Evolutionary conservation across 176 grass and related monocot species (phyloP), one percentile per base, ranked within the genome.

Genomic region (Rhynchospora tenuis): DNA sequence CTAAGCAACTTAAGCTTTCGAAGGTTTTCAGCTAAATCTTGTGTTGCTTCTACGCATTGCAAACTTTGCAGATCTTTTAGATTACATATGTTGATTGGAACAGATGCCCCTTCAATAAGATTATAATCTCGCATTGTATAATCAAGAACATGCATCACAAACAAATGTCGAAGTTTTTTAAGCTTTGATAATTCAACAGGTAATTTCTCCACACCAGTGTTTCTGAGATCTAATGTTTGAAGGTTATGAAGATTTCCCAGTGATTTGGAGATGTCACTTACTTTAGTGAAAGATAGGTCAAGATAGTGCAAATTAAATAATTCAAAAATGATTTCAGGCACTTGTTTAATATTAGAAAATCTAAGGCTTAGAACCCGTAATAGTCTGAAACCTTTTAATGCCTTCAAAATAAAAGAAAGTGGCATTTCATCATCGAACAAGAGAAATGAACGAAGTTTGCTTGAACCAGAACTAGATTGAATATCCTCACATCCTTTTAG

Each of bases 211-310:
- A 91, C 65, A 17, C 54, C 28, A 43, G 85, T 69, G 52, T 55
- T 15, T 33, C 72, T 64, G 16, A 87, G 79, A 70, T 89, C 69
- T 46, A 89, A 47, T 1, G 81, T 92, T 71, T 89, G 84, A 16
- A 92, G 81, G 68, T 86, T 86, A 7, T 33, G 17, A 71, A 89
- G 84, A 46, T 82, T 87, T 7, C 66, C 73, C 3, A 92, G 60
- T 33, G 56, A 84, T 56, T 64, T 84, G 10, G 90, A 55, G 70
- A 92, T 86, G 58, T 59, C 62, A 26, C 72, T 85, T 17, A 92
- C 16, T 59, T 82, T 71, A 14, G 75, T 87, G 17, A 62, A 75
- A 62, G 80, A 80, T 52, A 38, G 33, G 5, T 38, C 33, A 38
- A 38, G 33, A 38, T 4, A 38, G 33, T 38, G 33, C 33, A 38